phyloP scores from a whole-genome alignment of 352 stramenopile genomes.

The Globisporangium perplexum region DNA sequence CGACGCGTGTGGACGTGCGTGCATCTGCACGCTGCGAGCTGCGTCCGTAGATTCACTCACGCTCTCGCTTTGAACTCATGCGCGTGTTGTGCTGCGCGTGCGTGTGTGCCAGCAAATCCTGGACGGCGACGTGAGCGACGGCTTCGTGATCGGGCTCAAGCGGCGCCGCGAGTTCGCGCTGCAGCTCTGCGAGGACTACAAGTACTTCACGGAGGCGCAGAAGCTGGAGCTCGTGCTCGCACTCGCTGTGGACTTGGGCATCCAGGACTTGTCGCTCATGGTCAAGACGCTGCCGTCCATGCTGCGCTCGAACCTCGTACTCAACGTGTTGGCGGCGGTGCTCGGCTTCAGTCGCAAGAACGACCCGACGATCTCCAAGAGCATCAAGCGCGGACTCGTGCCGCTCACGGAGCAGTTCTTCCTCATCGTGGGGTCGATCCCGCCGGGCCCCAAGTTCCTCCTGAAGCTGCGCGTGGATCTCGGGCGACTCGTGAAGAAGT shows the following conservation, averaged over 20 bases:
- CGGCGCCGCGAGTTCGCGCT: conserved; percentile 68
- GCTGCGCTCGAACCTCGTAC: conserved; percentile 67
- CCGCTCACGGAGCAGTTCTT: conserved; percentile 80
- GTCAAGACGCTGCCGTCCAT: conserved; percentile 78
- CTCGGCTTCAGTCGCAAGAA: conserved; percentile 79
- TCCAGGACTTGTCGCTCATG: conserved; percentile 76
- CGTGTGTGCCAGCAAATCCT: conserved; percentile 33
- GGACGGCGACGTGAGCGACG: conserved; percentile 60
- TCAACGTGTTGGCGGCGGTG: conserved; percentile 70
- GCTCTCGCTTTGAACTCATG: no score
- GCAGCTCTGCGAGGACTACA: conserved; percentile 71
- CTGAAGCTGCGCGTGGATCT: conserved; percentile 69
- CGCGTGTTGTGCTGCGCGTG: no score
- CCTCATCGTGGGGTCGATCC: conserved; percentile 62
- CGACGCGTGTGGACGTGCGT: conserved; percentile 32
- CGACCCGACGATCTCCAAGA: conserved; percentile 80
- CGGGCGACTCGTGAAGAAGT: conserved; percentile 39
- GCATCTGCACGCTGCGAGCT: no score
- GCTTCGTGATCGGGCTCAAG: conserved; percentile 83
- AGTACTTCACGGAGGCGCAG: conserved; percentile 67
- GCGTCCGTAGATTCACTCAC: no score
- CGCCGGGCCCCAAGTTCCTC: conserved; percentile 65
- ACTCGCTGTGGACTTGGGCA: conserved; percentile 70
- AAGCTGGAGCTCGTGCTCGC: conserved; percentile 77
- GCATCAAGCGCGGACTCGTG: conserved; percentile 79